Evolutionary conservation across 1,284 basidiomycete genomes (phyloP).

Genomic region (Bjerkandera adusta): DNA sequence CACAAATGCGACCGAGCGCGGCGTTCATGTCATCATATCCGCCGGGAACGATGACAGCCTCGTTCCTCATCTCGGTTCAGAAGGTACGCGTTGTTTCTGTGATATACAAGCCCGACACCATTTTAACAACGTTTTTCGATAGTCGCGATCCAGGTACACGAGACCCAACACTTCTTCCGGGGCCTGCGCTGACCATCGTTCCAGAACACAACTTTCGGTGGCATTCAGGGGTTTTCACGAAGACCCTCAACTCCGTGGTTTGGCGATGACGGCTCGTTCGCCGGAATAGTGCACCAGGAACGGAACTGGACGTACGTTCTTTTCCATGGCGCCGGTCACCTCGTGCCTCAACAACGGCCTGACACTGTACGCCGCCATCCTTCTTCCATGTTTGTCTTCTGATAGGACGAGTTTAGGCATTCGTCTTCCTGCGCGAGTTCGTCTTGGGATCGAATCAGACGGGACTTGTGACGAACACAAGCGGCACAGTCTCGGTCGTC

Average conservation of each 20-base stretch:
- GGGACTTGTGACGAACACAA: conserved; percentile 20
- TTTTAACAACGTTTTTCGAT: too few relatives aligned
- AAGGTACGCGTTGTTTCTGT: conserved; percentile 41
- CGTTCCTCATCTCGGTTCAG: conserved; percentile 61
- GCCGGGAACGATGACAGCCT: conserved; percentile 70
- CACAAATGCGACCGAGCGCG: conserved; percentile 50
- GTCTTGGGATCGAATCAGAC: conserved; percentile 28
- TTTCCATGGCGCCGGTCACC: conserved; percentile 55
- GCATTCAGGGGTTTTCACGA: conserved; percentile 67
- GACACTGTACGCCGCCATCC: conserved; percentile 40
- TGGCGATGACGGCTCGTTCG: conserved; percentile 55
- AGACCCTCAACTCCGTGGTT: conserved; percentile 66
- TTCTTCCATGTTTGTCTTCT: not conserved
- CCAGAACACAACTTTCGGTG: conserved; percentile 76
- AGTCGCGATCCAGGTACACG: too few relatives aligned
- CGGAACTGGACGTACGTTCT: conserved; percentile 66
- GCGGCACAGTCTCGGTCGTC: conserved; percentile 7
- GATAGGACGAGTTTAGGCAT: conserved; percentile 16
- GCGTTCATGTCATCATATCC: conserved; percentile 54
- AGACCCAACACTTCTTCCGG: too few relatives aligned
- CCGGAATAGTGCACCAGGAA: conserved; percentile 72
- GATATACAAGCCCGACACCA: too few relatives aligned
- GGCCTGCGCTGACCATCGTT: too few relatives aligned
- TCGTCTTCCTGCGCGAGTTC: conserved; percentile 28
- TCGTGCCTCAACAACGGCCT: conserved; percentile 50